Conservation (phyloP, 2,329 filamentous ascomycete species). For the Didymellaceae sp. region DNA sequence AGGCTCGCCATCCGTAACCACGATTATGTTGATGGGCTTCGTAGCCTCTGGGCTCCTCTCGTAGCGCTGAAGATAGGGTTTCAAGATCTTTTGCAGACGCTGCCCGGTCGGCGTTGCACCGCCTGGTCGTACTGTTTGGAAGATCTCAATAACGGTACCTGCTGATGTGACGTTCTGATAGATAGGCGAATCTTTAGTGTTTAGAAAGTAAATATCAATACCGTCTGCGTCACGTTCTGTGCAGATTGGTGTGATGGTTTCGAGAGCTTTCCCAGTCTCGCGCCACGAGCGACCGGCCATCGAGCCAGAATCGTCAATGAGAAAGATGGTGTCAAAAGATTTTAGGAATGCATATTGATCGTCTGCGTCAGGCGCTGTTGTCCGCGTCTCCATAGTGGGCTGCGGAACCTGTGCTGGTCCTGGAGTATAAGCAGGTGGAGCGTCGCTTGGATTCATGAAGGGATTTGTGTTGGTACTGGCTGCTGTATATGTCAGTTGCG, state of each 20-base stretch:
- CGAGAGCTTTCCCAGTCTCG: constrained; percentile 74
- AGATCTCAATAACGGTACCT: constrained; percentile 69
- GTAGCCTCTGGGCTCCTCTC: constrained; percentile 58
- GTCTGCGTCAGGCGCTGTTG: constrained; percentile 51
- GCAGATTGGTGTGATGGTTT: constrained; percentile 81
- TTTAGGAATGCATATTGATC: constrained; percentile 78
- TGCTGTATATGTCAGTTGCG: constrained; percentile 16
- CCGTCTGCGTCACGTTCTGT: constrained; percentile 80
- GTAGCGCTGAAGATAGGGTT: constrained; percentile 70
- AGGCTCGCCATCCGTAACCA: constrained; percentile 87
- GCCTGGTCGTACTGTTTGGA: constrained; percentile 68
- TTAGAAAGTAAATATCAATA: constrained; percentile 91
- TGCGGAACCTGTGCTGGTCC: constrained; percentile 23
- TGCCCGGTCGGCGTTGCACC: constrained; percentile 77
- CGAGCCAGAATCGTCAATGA: constrained; percentile 90
- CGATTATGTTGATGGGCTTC: constrained; percentile 88
- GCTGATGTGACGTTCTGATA: constrained; percentile 70
- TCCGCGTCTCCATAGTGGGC: constrained; percentile 2
- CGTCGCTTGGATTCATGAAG: constrained; percentile 43
- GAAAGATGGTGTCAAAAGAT: constrained; percentile 84
- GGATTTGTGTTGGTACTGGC: constrained; percentile 38
- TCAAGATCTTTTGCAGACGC: constrained; percentile 73
- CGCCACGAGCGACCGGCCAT: constrained; percentile 81
- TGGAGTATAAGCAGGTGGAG: constrained; percentile 52
- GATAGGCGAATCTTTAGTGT: constrained; percentile 65